A percentile compares a stretch with the other conserved stretches of the same genome.
Conservation (phyloP, 2,329 filamentous ascomycete genomes). For the Aureobasidium namibiae region DNA sequence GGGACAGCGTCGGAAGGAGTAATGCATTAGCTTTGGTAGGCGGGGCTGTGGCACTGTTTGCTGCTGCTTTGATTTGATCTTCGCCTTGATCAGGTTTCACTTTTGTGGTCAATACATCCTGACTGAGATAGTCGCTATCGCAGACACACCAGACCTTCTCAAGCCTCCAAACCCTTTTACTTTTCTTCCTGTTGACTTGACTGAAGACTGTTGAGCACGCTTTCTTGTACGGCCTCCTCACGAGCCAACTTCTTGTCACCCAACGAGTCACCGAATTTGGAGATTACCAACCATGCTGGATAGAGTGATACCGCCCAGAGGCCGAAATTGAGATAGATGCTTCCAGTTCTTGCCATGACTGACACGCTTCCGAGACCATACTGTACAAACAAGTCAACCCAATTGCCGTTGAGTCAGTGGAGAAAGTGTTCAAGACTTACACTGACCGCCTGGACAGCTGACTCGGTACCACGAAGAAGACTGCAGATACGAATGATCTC, state of each 20-base stretch:
- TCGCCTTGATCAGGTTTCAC: too few relatives aligned
- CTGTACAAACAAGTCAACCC: slow-evolving; percentile 18
- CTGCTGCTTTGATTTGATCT: too few relatives aligned
- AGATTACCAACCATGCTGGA: slow-evolving; percentile 60
- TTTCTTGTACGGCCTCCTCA: neutral
- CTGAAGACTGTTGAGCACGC: too few relatives aligned
- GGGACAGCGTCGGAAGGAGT: too few relatives aligned
- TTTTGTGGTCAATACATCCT: too few relatives aligned
- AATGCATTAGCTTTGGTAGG: too few relatives aligned
- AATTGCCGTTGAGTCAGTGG: neutral
- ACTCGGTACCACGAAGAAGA: slow-evolving; percentile 61
- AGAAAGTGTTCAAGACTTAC: slow-evolving; percentile 25
- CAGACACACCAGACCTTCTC: too few relatives aligned
- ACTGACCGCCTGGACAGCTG: slow-evolving; percentile 63
- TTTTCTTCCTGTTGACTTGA: too few relatives aligned
- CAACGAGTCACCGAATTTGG: slow-evolving; percentile 40
- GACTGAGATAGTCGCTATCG: too few relatives aligned
- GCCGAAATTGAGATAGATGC: slow-evolving; percentile 61
- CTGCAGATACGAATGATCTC: slow-evolving; percentile 63
- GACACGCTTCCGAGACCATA: slow-evolving; percentile 58
- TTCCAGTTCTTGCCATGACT: slow-evolving; percentile 57
- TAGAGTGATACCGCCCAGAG: slow-evolving; percentile 57
- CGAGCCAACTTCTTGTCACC: neutral
- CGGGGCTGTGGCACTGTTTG: too few relatives aligned
- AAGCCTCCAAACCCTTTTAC: too few relatives aligned